Base-by-base conservation (phyloP, 768 basidiomycete species). In the Antrodiella citrinella region DNA sequence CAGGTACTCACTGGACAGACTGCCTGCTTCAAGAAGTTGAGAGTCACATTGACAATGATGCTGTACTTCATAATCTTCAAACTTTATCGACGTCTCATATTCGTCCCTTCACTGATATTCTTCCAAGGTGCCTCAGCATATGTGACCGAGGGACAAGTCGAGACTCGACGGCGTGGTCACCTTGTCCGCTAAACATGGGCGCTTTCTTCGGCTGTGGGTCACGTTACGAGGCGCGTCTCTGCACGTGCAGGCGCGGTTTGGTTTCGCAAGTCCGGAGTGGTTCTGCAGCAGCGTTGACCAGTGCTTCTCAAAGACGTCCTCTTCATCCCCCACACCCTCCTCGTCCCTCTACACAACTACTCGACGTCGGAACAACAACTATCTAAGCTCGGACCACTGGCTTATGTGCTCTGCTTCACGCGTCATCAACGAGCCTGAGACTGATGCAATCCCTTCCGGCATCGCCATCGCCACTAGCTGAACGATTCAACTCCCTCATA, bases 401-500 rank as follows among this genome's bases (percentile, higher is more conserved):
- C 30, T 35, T 35, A 35, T 35, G 30, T 7, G 30, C 30, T 15
- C 30, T 15, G 15, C 15, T 15, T 15, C 15, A 35, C 30, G 30
- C 30, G 30, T 35, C 30, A 35, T 35, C 30, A 15, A 15, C 30
- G 7, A 43, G 41, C 22, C 42, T 22, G 59, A 56, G 56, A 61
- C 57, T 63, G 60, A 82, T 85, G 82, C 82, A 78, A 69, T 70
- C 73, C 61, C 63, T 71, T 51, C 69, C 72, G 39, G 49, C 49
- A 53, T 64, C 70, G 49, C 72, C 76, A 67, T 67, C 73, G 54
- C 74, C 78, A 54, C 70, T 88, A 60, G 72, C 75, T 45, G 78
- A 80, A 66, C 84, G 85, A 56, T 84, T 86, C 62, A 77, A 77
- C 56, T 70, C 77, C 47, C 73, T 92, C 54, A 74, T 91, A 60